Conservation (phyloP, 139 green algal species). For the Astrephomene gubernaculifera region DNA sequence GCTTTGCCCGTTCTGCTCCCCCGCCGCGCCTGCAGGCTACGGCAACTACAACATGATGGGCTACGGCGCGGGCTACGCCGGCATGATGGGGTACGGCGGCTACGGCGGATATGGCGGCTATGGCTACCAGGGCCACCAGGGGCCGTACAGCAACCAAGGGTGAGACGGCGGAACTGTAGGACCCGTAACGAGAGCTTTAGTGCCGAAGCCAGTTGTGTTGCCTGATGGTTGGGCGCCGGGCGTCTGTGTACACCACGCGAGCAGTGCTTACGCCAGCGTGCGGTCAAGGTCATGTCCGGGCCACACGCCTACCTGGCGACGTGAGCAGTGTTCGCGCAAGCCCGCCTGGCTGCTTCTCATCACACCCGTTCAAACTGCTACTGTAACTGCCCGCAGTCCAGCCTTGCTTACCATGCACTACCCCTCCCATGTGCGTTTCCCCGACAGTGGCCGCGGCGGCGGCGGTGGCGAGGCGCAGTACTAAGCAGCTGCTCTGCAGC, state of each 20-base stretch:
- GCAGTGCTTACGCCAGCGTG: too few relatives aligned
- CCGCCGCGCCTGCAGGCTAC: constrained; percentile 1
- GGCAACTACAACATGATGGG: constrained; percentile 41
- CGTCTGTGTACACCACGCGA: too few relatives aligned
- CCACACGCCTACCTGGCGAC: too few relatives aligned
- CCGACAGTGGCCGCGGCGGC: constrained; percentile 5
- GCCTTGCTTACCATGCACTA: too few relatives aligned
- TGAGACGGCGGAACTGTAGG: constrained; percentile 16
- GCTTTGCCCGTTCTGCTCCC: background rate
- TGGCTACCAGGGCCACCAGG: constrained; percentile 40
- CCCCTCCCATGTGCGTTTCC: background rate
- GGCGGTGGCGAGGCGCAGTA: constrained; percentile 29
- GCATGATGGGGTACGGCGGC: constrained; percentile 36
- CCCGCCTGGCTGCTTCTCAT: too few relatives aligned
- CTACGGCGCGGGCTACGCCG: constrained; percentile 30
- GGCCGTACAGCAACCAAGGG: constrained; percentile 19
- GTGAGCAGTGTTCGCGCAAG: too few relatives aligned
- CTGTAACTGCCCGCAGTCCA: too few relatives aligned
- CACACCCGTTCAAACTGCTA: too few relatives aligned
- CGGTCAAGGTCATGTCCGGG: too few relatives aligned
- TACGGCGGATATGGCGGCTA: constrained; percentile 45
- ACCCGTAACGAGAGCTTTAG: too few relatives aligned
- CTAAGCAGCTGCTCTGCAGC: background rate
- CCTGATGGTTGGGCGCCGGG: too few relatives aligned
- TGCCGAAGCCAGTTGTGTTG: too few relatives aligned